These are phyloP conservation scores for Bothia castanella DNA, from an alignment of 1,284 basidiomycete species.

Conservation along the genomic window DNA sequence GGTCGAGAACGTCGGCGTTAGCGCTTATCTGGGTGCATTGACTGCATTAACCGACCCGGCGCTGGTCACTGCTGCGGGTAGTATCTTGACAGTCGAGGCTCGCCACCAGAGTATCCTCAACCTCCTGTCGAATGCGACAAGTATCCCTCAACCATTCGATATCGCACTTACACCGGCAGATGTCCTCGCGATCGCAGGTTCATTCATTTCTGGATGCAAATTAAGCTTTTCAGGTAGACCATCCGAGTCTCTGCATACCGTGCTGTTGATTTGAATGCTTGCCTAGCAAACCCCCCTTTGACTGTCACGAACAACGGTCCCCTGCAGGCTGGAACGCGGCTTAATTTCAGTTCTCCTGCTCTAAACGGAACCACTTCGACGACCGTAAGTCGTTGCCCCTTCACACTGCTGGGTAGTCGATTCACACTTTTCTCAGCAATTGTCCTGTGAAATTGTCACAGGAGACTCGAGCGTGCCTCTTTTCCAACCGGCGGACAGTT, in stretches of 20 bases:
- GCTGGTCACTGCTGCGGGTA: conserved; percentile 65
- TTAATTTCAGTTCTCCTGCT: conserved; percentile 59
- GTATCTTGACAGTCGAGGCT: conserved; percentile 78
- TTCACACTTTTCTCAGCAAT: conserved; percentile 34
- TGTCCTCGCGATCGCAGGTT: conserved; percentile 68
- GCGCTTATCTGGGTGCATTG: conserved; percentile 77
- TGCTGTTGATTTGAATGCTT: not conserved
- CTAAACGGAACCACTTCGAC: conserved; percentile 48
- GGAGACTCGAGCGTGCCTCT: conserved; percentile 59
- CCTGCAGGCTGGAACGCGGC: conserved; percentile 51
- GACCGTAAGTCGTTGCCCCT: conserved; percentile 38
- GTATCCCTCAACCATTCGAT: conserved; percentile 69
- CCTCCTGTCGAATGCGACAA: conserved; percentile 55
- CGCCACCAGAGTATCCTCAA: conserved; percentile 79
- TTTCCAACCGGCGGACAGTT: conserved; percentile 54
- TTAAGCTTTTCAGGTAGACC: conserved; percentile 54
- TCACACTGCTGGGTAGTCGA: not conserved
- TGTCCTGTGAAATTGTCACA: conserved; percentile 75
- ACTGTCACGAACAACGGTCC: conserved; percentile 59
- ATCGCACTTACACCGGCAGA: conserved; percentile 64
- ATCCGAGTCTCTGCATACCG: not conserved
- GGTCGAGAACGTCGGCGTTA: conserved; percentile 77
- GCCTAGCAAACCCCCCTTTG: conserved; percentile 57
- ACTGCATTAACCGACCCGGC: conserved; percentile 60
- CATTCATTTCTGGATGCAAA: conserved; percentile 72